A percentile compares a stretch with the other conserved stretches of the same genome.
Evolutionary conservation across 176 grass and related monocot genomes (phyloP).

Genomic region (Saccharum officinarum): DNA sequence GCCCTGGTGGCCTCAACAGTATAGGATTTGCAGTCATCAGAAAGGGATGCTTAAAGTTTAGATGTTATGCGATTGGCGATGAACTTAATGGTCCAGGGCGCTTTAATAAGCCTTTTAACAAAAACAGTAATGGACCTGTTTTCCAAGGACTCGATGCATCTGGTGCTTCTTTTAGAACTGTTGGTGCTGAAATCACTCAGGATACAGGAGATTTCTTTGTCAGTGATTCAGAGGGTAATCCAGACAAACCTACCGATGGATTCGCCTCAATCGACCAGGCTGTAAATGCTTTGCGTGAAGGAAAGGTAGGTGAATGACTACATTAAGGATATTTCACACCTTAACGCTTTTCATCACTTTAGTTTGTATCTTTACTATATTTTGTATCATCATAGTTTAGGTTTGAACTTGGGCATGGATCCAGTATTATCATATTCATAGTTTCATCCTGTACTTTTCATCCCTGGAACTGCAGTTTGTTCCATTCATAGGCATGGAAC

Average conservation of each 20-base stretch:
- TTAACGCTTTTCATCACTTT: not conserved
- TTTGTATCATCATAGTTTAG: not conserved
- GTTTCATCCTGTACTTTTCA: not conserved
- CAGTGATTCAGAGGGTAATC: slow-evolving; percentile 80
- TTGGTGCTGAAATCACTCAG: slow-evolving; percentile 87
- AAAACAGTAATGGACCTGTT: slow-evolving; percentile 63
- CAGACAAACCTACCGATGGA: slow-evolving; percentile 71
- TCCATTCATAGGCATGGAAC: not conserved
- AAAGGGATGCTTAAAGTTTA: slow-evolving; percentile 53
- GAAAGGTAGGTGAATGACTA: slow-evolving; percentile 51
- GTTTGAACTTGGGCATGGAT: not conserved
- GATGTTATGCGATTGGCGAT: slow-evolving; percentile 56
- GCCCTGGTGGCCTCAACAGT: slow-evolving; percentile 40
- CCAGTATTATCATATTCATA: not conserved
- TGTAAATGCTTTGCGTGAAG: slow-evolving; percentile 53
- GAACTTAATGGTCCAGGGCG: slow-evolving; percentile 20
- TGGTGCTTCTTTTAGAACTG: slow-evolving; percentile 51
- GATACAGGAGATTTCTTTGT: slow-evolving; percentile 84
- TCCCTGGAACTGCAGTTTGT: not conserved
- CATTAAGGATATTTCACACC: not conserved
- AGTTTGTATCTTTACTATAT: not conserved
- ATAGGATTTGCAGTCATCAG: slow-evolving; percentile 61
- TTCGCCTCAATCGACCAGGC: slow-evolving; percentile 87
- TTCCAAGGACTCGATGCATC: slow-evolving; percentile 41
- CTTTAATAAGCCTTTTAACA: slow-evolving; percentile 46